A percentile compares a stretch with the other conserved stretches of the same genome.
phyloP scores from a whole-genome alignment of 2,329 filamentous ascomycete genomes.

The Penicillium digitatum region DNA sequence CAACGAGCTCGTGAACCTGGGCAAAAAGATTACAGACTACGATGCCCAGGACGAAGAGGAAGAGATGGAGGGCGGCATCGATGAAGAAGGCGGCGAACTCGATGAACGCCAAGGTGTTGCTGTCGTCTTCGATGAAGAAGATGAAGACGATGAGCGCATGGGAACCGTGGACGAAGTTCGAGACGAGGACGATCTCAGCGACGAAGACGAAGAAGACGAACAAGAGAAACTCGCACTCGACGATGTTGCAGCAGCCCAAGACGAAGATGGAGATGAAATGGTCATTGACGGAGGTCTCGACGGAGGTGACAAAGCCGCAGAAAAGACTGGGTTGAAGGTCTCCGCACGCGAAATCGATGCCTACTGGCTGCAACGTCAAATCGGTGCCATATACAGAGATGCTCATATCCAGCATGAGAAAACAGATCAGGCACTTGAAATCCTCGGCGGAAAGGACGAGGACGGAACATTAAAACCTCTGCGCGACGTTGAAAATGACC shows the following conservation, averaged over 20 bases:
- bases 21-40: constrained; percentile 99
- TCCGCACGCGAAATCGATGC: constrained; percentile 89
- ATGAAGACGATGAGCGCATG: constrained; percentile 76
- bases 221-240: constrained; percentile 56
- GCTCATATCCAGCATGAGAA: constrained; percentile 92
- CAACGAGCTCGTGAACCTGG: constrained; percentile 91
- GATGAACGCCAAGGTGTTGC: constrained; percentile 96
- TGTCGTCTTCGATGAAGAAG: constrained; percentile 91
- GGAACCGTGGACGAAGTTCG: constrained; percentile 78
- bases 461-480: constrained; percentile 79
- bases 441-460: constrained; percentile 69
- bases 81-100: constrained; percentile 68
- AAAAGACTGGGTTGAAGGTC: constrained; percentile 55
- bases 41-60: constrained; percentile 95
- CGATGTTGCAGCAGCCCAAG: constrained; percentile 39
- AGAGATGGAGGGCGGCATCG: constrained; percentile 68
- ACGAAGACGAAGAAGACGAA: constrained; percentile 68
- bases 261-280: constrained; percentile 64
- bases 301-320: constrained; percentile 43
- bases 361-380: constrained; percentile 93
- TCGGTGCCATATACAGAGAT: constrained; percentile 82
- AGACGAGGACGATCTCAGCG: constrained; percentile 66
- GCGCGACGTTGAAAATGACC: constrained; percentile 92
- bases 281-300: constrained; percentile 67
- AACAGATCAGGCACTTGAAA: constrained; percentile 75